Conservation (phyloP, 2,329 filamentous ascomycete genomes). For the Zymoseptoria ardabiliae region DNA sequence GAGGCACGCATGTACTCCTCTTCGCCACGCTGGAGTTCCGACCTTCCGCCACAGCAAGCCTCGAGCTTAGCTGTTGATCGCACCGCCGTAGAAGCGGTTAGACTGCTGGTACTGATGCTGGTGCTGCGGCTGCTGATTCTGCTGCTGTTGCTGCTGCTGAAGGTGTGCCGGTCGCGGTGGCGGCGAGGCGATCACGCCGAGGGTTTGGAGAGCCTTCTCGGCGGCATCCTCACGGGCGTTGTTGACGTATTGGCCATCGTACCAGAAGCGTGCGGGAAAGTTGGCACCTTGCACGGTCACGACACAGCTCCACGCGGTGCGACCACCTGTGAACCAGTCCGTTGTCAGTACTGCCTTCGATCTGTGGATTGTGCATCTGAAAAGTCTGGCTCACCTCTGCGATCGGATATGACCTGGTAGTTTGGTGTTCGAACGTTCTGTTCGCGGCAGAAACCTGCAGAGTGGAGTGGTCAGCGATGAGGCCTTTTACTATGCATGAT, state of each 20-base stretch:
- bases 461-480: background rate
- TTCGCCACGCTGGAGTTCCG: background rate
- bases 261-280: slow-evolving; percentile 77
- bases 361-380: background rate
- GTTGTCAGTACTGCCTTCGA: slow-evolving; percentile 6
- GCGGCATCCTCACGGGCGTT: slow-evolving; percentile 90
- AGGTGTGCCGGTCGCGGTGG: slow-evolving; percentile 12
- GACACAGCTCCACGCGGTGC: slow-evolving; percentile 81
- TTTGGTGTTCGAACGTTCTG: slow-evolving; percentile 20
- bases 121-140: background rate
- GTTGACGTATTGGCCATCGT: slow-evolving; percentile 79
- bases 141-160: slow-evolving; percentile 20
- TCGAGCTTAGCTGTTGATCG: slow-evolving; percentile 13
- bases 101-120: background rate
- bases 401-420: slow-evolving; percentile 67
- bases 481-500: background rate
- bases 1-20: background rate
- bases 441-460: slow-evolving; percentile 24
- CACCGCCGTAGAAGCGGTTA: slow-evolving; percentile 10
- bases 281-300: slow-evolving; percentile 62
- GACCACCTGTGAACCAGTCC: slow-evolving; percentile 54
- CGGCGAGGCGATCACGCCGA: slow-evolving; percentile 32
- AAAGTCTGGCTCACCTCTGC: slow-evolving; percentile 51
- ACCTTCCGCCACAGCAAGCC: background rate
- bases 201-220: slow-evolving; percentile 62